These are phyloP conservation scores for Calocybe indica DNA, from an alignment of 768 basidiomycete genomes.

Conservation along the genomic window DNA sequence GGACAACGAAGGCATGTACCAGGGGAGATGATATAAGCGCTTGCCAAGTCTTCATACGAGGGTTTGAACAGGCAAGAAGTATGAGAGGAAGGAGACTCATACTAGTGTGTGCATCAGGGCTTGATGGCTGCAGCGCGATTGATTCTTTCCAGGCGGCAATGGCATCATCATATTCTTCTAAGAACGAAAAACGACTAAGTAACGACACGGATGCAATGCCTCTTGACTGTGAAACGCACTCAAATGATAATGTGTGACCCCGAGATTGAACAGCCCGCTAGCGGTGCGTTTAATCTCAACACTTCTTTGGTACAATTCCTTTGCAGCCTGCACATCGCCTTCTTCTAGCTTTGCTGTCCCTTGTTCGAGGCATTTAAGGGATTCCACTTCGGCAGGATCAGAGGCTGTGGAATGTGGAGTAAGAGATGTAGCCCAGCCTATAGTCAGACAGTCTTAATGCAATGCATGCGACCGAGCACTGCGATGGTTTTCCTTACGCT, in stretches of 20 bases:
- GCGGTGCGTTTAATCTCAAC: constrained; percentile 75
- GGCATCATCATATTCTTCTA: constrained; percentile 86
- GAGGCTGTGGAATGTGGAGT: constrained; percentile 77
- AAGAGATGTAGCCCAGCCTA: constrained; percentile 78
- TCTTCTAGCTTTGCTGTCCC: constrained; percentile 83
- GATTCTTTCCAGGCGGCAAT: constrained; percentile 85
- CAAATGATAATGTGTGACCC: constrained; percentile 85
- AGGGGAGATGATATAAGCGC: constrained; percentile 80
- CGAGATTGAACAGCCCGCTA: constrained; percentile 81
- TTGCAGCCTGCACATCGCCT: constrained; percentile 78
- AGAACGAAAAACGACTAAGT: constrained; percentile 5
- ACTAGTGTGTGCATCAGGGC: constrained; percentile 88
- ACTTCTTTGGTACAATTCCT: constrained; percentile 70
- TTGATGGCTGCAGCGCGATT: constrained; percentile 73
- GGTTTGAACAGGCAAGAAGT: constrained; percentile 8
- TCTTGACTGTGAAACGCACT: constrained; percentile 42
- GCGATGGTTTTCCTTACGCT: constrained; percentile 21
- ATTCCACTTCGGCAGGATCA: constrained; percentile 80
- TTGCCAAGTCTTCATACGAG: constrained; percentile 63
- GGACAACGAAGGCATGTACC: constrained; percentile 19
- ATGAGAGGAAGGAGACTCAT: constrained; percentile 20
- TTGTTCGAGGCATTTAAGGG: constrained; percentile 72
- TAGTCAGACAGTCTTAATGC: constrained; percentile 1
- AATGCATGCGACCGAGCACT: background rate
- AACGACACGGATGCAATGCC: constrained; percentile 9